These are phyloP conservation scores for Acanthamoeba culbertsoni DNA, from an alignment of 208 protist genomes.

Conservation along the genomic window DNA sequence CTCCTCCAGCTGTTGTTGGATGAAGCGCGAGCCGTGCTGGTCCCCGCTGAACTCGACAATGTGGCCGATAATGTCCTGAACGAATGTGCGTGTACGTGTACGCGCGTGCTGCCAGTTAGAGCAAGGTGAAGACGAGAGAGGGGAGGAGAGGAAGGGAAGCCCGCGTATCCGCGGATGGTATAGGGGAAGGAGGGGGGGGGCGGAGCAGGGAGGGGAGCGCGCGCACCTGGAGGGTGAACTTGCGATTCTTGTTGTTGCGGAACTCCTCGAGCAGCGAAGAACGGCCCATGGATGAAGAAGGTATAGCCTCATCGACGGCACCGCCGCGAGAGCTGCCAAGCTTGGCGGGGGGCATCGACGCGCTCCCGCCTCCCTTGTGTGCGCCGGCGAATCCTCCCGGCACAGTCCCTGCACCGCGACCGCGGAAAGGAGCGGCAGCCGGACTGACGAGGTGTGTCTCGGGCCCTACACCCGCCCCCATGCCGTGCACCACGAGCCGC, in stretches of 20 bases:
- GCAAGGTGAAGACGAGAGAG: background rate
- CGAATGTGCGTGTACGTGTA: background rate
- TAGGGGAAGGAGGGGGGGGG: too few species aligned
- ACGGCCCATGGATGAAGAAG: background rate
- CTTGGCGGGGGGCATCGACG: background rate
- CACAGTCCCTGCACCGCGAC: background rate
- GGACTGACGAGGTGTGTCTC: background rate
- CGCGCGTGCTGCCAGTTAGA: background rate
- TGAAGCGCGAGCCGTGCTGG: conserved; percentile 97
- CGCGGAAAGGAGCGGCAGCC: background rate
- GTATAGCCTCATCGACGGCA: background rate
- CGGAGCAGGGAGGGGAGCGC: background rate
- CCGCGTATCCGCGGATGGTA: background rate
- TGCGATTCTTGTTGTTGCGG: conserved; percentile 52
- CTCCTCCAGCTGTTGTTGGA: conserved; percentile 94
- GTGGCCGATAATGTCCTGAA: conserved; percentile 87
- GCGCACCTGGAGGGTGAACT: conserved; percentile 29
- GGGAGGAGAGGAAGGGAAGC: background rate
- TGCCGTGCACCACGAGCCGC: background rate
- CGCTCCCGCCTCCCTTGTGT: background rate
- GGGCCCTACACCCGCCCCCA: background rate
- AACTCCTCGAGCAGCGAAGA: conserved; percentile 43
- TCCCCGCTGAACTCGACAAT: conserved; percentile 95
- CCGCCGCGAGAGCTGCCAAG: background rate
- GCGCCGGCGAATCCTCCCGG: background rate